Evolutionary conservation across 176 grass and related monocot genomes (phyloP).

Genomic region (Poa annua): DNA sequence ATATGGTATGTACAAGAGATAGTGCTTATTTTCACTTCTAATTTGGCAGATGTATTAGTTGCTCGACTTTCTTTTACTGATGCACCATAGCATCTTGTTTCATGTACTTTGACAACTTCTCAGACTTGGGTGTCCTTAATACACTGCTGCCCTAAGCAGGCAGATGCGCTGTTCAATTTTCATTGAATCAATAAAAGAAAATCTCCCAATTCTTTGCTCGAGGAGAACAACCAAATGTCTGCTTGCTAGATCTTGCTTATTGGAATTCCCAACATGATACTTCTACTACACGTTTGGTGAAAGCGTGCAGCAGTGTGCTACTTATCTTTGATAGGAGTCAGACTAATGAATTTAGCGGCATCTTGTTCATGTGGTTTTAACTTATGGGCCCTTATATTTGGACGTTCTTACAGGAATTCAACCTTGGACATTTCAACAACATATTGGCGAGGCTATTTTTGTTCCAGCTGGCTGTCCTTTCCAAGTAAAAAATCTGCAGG

Average conservation of each 20-base stretch:
- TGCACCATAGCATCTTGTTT: slow-evolving; percentile 36
- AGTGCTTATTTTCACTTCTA: slow-evolving; percentile 19
- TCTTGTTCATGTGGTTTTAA: slow-evolving; percentile 23
- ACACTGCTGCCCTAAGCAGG: slow-evolving; percentile 13
- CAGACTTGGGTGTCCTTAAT: slow-evolving; percentile 2
- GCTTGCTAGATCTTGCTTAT: slow-evolving; percentile 29
- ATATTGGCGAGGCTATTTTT: slow-evolving; percentile 89
- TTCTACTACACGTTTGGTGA: slow-evolving; percentile 20
- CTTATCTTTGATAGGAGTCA: slow-evolving; percentile 19
- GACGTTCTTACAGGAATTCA: slow-evolving; percentile 69
- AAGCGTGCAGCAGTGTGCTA: not conserved
- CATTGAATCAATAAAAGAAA: slow-evolving; percentile 16
- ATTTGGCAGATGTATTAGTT: slow-evolving; percentile 40
- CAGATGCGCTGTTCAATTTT: slow-evolving; percentile 21
- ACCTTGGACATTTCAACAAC: slow-evolving; percentile 76
- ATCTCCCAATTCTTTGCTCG: not conserved
- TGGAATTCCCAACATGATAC: slow-evolving; percentile 2
- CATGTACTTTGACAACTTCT: slow-evolving; percentile 34
- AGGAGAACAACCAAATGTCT: slow-evolving; percentile 28
- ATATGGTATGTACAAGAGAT: slow-evolving; percentile 59
- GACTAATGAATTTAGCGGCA: not conserved
- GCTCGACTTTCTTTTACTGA: not conserved
- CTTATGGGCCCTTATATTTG: slow-evolving; percentile 33
- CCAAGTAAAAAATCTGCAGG: slow-evolving; percentile 92
- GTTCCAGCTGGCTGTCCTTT: slow-evolving; percentile 94